A percentile compares a stretch with the other conserved stretches of the same genome.
Conservation (phyloP, 208 protist species). For the Leishmania major region DNA sequence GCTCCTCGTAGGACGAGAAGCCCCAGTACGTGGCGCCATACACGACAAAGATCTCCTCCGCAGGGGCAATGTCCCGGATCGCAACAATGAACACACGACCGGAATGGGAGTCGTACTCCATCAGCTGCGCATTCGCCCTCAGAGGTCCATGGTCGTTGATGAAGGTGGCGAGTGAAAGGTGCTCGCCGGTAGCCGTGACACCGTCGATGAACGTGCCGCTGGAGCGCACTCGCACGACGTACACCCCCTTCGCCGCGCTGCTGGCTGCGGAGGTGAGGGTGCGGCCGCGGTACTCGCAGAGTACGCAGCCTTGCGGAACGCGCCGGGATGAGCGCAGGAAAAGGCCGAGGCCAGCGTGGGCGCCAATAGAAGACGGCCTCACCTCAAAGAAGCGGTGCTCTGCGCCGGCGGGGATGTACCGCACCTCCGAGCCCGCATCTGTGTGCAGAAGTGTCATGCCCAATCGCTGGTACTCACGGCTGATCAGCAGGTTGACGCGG, state of each 20-base stretch:
- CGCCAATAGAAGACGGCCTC: conserved; percentile 57
- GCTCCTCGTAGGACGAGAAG: conserved; percentile 72
- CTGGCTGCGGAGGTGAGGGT: conserved; percentile 31
- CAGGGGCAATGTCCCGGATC: conserved; percentile 64
- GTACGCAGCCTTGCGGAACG: conserved; percentile 72
- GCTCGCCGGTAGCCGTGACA: conserved; percentile 49
- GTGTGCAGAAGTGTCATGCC: conserved; percentile 74
- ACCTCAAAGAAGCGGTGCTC: conserved; percentile 90
- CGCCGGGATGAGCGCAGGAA: conserved; percentile 71
- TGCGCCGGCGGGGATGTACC: conserved; percentile 61
- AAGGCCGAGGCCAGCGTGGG: conserved; percentile 66
- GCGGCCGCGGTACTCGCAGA: conserved; percentile 85
- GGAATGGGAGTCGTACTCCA: conserved; percentile 76
- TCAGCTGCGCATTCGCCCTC: conserved; percentile 73
- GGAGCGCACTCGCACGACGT: conserved; percentile 77
- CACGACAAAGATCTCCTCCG: conserved; percentile 82
- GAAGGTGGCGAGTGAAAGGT: conserved; percentile 86
- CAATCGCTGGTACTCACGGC: conserved; percentile 75
- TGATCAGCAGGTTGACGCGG: conserved; percentile 64
- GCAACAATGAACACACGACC: conserved; percentile 87
- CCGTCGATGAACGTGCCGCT: conserved; percentile 75
- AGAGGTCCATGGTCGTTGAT: conserved; percentile 87
- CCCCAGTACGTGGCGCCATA: conserved; percentile 92
- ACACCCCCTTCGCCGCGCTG: conserved; percentile 41
- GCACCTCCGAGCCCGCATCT: conserved; percentile 41